These are phyloP conservation scores for Viola odorata DNA, from an alignment of 345 rosid species.

Conservation along the genomic window DNA sequence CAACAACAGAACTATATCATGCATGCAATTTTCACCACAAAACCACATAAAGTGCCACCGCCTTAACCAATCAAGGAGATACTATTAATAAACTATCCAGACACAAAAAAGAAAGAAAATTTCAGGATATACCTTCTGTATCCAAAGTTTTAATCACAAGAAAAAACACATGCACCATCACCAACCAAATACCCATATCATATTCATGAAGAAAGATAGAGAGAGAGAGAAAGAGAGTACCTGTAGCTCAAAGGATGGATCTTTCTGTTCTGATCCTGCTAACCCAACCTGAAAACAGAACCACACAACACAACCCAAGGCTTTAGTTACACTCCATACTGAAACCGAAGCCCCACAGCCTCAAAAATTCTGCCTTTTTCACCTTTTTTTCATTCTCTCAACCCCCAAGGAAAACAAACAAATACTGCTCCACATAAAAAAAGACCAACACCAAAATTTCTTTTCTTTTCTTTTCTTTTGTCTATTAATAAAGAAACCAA, in stretches of 20 bases:
- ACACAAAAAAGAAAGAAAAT: not conserved
- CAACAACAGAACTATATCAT: slow-evolving; percentile 5
- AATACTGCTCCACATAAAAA: slow-evolving; percentile 27
- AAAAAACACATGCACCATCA: slow-evolving; percentile 15
- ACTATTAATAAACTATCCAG: not conserved
- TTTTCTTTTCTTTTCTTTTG: too few species aligned
- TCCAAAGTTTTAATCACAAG: slow-evolving; percentile 10
- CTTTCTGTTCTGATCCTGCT: slow-evolving; percentile 34
- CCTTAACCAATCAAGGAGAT: slow-evolving; percentile 1
- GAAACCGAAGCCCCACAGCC: slow-evolving; percentile 36
- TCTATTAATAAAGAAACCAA: not conserved
- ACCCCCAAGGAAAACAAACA: slow-evolving; percentile 9
- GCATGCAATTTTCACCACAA: not conserved
- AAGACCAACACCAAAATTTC: slow-evolving; percentile 10
- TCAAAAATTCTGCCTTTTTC: slow-evolving; percentile 39
- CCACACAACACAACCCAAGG: slow-evolving; percentile 38
- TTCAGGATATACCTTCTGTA: slow-evolving; percentile 12
- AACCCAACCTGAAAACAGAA: slow-evolving; percentile 51
- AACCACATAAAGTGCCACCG: slow-evolving; percentile 13
- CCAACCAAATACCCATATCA: slow-evolving; percentile 19
- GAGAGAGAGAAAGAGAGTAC: slow-evolving; percentile 18
- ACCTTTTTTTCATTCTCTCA: not conserved
- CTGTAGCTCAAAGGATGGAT: slow-evolving; percentile 43
- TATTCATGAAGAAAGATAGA: slow-evolving; percentile 3
- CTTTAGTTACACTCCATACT: slow-evolving; percentile 16